Evolutionary conservation across 2,329 filamentous ascomycete species (phyloP), one percentile per base, ranked within the genome.

Genomic region (Harringtonia lauricola): DNA sequence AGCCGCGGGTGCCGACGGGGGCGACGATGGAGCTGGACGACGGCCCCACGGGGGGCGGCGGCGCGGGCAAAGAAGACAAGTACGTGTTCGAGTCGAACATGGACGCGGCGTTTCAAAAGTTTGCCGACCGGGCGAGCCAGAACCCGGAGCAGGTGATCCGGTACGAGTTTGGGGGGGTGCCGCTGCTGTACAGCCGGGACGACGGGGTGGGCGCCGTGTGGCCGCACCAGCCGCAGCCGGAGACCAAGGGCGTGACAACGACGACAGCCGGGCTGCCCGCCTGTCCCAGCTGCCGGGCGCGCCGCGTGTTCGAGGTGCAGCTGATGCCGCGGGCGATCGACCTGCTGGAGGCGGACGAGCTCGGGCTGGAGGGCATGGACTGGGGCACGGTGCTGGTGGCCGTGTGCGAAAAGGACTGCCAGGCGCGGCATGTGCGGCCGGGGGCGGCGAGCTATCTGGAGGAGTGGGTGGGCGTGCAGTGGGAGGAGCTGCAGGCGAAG

Each of bases 381-480:
- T 98, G 92, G 92, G 90, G 90, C 0, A 96, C 88, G 1, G 74
- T 98, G 9, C 78, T 98, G 46, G 68, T 96, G 31, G 88, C 79
- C 0, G 87, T 94, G 8, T 98, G 92, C 60, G 77, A 74, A 51
- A 76, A 65, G 57, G 86, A 96, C 60, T 96, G 92, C 59, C 70
- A 73, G 54, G 76, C 78, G 15, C 61, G 61, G 7, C 73, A 74
- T 1, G 71, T 78, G 8, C 61, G 63, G 13, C 67, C 72, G 30
- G 83, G 79, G 0, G 72, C 79, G 55, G 75, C 80, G 1, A 86
- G 81, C 2, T 96, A 94, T 63, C 56, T 88, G 17, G 92, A 96
- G 67, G 92, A 98, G 64, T 98, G 92, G 90, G 80, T 76, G n/a
- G 92, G 90, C 8, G 92, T 96, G 51, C 92, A 98, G 63, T 98